Percentiles rank a stretch among this genome's conserved stretches.
phyloP scores from a whole-genome alignment of 192 early-diverging fungal species.

The Linderina pennispora region DNA sequence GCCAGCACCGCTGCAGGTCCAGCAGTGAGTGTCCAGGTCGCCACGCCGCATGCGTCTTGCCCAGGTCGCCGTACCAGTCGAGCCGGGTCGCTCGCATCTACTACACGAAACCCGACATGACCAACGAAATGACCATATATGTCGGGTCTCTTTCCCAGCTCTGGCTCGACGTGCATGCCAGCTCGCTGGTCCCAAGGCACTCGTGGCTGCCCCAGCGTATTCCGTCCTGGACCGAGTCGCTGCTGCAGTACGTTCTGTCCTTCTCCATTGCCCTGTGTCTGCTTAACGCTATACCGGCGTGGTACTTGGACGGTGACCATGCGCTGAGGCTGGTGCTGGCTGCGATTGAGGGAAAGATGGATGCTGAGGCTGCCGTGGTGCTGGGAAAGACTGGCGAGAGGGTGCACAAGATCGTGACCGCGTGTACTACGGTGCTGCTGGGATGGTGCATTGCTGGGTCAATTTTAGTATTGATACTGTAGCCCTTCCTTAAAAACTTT shows the following conservation, averaged over 20 bases:
- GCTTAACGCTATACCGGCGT: constrained; percentile 33
- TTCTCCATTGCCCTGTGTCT: constrained; percentile 32
- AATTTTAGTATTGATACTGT: constrained; percentile 6
- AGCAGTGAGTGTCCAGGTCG: constrained; percentile 10
- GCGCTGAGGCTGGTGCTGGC: constrained; percentile 12
- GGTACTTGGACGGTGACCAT: constrained; percentile 31
- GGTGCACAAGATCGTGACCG: constrained; percentile 1
- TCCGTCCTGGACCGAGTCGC: constrained; percentile 16
- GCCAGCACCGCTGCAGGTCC: constrained; percentile 7
- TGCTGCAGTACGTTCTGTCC: constrained; percentile 31
- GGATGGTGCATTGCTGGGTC: constrained; percentile 28
- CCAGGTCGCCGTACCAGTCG: constrained; percentile 16
- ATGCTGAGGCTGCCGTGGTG: not conserved
- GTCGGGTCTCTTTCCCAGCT: constrained; percentile 14
- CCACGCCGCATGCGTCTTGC: constrained; percentile 12
- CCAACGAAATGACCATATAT: constrained; percentile 10
- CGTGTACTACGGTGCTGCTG: constrained; percentile 16
- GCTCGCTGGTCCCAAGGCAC: constrained; percentile 19
- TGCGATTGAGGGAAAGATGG: not conserved
- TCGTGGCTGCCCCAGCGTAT: constrained; percentile 7
- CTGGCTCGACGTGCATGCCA: constrained; percentile 35
- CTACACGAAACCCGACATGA: not conserved
- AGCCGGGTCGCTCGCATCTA: constrained; percentile 33
- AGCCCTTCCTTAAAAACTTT: too few species aligned
- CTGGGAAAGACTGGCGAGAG: not conserved